A percentile compares a stretch with the other conserved stretches of the same genome.
phyloP scores from a whole-genome alignment of 768 basidiomycete genomes.

The Cubamyces lactineus region DNA sequence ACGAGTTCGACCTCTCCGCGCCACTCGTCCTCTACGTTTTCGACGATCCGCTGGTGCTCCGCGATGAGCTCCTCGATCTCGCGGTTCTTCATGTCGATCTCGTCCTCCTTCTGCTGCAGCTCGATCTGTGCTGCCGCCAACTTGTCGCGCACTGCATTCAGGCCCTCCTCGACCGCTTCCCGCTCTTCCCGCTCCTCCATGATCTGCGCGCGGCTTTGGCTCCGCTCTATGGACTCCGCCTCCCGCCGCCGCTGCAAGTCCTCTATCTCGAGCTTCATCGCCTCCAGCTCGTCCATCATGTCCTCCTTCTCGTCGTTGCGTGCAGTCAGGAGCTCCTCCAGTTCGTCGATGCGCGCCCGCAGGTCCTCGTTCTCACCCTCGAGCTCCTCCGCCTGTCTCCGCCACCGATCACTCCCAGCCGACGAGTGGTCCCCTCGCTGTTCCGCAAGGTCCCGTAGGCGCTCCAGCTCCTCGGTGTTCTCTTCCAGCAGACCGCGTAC shows the following conservation, averaged over 20 bases:
- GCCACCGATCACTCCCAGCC: constrained; percentile 46
- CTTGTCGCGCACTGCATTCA: constrained; percentile 75
- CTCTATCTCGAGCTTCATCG: constrained; percentile 67
- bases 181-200: constrained; percentile 74
- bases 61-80: constrained; percentile 79
- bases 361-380: constrained; percentile 69
- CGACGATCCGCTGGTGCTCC: constrained; percentile 74
- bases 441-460: constrained; percentile 70
- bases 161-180: constrained; percentile 77
- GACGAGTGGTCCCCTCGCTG: constrained; percentile 46
- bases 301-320: constrained; percentile 76
- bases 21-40: constrained; percentile 83
- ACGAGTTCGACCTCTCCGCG: constrained; percentile 85
- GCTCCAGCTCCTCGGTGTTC: constrained; percentile 81
- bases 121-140: constrained; percentile 82
- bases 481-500: constrained; percentile 74
- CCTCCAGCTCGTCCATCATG: constrained; percentile 65
- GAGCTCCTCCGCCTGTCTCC: constrained; percentile 57
- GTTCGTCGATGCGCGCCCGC: constrained; percentile 57
- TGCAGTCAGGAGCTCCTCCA: constrained; percentile 54
- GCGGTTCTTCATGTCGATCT: constrained; percentile 74
- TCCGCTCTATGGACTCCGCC: constrained; percentile 68
- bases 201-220: constrained; percentile 70
- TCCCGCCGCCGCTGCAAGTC: constrained; percentile 63
- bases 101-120: constrained; percentile 85